Base-by-base conservation (phyloP, 1,284 basidiomycete species). In the Naganishia cerealis region DNA sequence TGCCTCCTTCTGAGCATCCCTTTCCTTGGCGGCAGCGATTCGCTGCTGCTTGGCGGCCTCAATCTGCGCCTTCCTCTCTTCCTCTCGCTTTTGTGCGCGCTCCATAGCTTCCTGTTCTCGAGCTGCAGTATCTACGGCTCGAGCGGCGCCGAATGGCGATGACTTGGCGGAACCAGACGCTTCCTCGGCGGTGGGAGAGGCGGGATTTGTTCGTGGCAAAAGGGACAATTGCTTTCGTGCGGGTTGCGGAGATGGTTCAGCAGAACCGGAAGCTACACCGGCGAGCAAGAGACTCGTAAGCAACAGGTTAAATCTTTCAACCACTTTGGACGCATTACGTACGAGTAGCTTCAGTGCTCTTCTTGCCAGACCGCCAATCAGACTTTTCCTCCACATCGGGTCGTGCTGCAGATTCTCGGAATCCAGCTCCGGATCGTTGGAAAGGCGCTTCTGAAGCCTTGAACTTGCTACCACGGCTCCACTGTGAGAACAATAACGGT, bases 141-240 rank as follows among this genome's bases (percentile, higher is more conserved):
- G 92, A 50, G 95, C 95, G 62, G 86, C 84, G 67, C 95, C 95
- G 77, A 98, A 98, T 1, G 94, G 93, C 76, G 86, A 81, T 18
- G 82, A 71, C 65, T 79, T 91, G 61, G 78, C 72, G 12, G 76
- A 63, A 38, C 76, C 42, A 24, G 76, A 69, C n/a, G 81, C 77
- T 5, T 74, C 72, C 54, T 85, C 80, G 46, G 83, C 74, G 2
- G 84, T 78, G 6, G 85, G 77, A 46, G 84, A 80, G 18, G 78
- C 75, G 5, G 82, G 82, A 73, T 67, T 68, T 9, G 77, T 74
- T 62, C 91, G 87, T 43, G 93, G 92, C 3, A 92, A 82, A 46
- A 95, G 86, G 73, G 91, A 90, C 13, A 95, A 85, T 77, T 90
- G 92, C 70, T 86, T 86, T 57, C 93, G 88, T 68, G 82, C 81